These are phyloP conservation scores for Melanomma pulvis-pyrius DNA, from an alignment of 495 filamentous ascomycete species.

Conservation along the genomic window DNA sequence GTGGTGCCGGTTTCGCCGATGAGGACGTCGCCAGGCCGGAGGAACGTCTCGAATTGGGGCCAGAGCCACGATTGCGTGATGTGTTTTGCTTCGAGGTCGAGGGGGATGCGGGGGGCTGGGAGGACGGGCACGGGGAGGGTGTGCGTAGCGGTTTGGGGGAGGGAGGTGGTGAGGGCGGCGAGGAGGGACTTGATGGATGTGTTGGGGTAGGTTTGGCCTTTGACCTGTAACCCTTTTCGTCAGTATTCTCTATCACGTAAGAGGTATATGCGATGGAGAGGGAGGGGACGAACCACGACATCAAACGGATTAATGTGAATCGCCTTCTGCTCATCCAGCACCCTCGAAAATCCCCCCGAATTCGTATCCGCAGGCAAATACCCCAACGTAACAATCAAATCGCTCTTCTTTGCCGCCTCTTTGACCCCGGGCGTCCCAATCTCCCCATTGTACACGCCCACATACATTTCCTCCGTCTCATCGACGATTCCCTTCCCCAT, in stretches of 20 bases:
- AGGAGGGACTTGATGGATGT: constrained; percentile 44
- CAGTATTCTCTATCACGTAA: background rate
- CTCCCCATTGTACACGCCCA: constrained; percentile 44
- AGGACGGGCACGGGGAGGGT: constrained; percentile 25
- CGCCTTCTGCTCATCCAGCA: constrained; percentile 26
- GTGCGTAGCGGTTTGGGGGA: constrained; percentile 18
- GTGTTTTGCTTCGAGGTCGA: constrained; percentile 38
- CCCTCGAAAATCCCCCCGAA: constrained; percentile 42
- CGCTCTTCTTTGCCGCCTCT: constrained; percentile 31
- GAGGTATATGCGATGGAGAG: too few species aligned
- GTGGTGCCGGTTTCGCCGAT: constrained; percentile 47
- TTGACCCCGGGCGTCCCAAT: constrained; percentile 36
- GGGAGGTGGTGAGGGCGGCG: constrained; percentile 13
- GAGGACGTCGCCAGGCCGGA: constrained; percentile 43
- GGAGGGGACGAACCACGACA: constrained; percentile 35
- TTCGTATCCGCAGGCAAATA: constrained; percentile 46
- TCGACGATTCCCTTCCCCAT: constrained; percentile 47
- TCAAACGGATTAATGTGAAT: constrained; percentile 41
- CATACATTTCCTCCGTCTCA: constrained; percentile 41
- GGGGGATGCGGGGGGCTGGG: constrained; percentile 24
- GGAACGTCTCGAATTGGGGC: constrained; percentile 37
- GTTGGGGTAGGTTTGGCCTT: constrained; percentile 35
- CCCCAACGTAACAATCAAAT: constrained; percentile 43
- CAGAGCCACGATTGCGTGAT: constrained; percentile 48
- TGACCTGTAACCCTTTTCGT: constrained; percentile 27